Percentiles rank a stretch among this genome's conserved stretches.
These are phyloP conservation scores for Sphagnum magellanicum DNA, from an alignment of 228 moss, liverwort and hornwort species.

Conservation along the genomic window DNA sequence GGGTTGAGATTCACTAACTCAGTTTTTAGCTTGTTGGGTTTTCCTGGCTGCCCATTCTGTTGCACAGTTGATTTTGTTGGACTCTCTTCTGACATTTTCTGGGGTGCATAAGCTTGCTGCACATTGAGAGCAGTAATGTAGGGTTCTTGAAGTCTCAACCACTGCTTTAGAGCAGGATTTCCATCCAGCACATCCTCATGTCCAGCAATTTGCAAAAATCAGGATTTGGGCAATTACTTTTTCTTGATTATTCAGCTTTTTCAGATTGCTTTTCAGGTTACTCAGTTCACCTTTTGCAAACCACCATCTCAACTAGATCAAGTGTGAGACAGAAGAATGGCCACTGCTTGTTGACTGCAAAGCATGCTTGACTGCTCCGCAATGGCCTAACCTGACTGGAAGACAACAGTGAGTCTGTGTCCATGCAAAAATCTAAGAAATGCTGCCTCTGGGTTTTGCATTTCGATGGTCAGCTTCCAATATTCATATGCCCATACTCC, in stretches of 20 bases:
- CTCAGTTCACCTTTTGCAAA: conserved; percentile 81
- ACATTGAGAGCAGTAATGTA: conserved; percentile 88
- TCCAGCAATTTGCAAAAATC: conserved; percentile 52
- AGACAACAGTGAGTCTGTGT: conserved; percentile 68
- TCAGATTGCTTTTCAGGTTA: too few relatives aligned
- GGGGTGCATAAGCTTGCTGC: conserved; percentile 65
- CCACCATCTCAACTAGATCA: conserved; percentile 92
- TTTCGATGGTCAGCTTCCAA: conserved; percentile 92
- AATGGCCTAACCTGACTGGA: conserved; percentile 59
- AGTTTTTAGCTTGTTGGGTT: background rate
- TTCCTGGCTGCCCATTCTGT: conserved; percentile 2
- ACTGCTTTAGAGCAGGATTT: conserved; percentile 78
- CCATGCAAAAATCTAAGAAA: conserved; percentile 86
- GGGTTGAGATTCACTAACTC: too few relatives aligned
- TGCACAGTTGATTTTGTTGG: too few relatives aligned
- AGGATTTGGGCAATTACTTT: too few relatives aligned
- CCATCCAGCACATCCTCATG: conserved; percentile 79
- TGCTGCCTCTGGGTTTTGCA: conserved; percentile 72
- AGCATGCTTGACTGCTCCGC: conserved; percentile 60
- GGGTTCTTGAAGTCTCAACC: conserved; percentile 71
- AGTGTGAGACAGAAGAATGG: conserved; percentile 95
- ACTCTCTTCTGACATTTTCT: conserved; percentile 56
- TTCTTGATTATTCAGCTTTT: background rate
- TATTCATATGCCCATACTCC: conserved; percentile 87
- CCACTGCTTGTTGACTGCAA: conserved; percentile 70